Base-by-base conservation (phyloP, 495 filamentous ascomycete species). In the Parachaetomium inaequale region DNA sequence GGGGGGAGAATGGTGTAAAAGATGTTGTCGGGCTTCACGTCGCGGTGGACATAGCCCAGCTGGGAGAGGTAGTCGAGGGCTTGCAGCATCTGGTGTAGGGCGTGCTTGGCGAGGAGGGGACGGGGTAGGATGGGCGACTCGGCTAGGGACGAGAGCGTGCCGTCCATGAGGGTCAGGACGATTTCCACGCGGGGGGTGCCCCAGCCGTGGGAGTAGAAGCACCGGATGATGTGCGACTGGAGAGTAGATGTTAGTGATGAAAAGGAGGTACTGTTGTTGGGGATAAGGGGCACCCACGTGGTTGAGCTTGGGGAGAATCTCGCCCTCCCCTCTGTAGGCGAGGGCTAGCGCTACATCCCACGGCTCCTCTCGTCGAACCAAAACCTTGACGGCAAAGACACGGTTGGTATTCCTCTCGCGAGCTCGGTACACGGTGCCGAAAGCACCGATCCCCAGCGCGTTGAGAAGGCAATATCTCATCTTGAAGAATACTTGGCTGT, bases 21-120 rank as follows among this genome's bases (percentile, higher is more conserved):
- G 47, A 64, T 64, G 50, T 64, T 64, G 4, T 64, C 49, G 4
- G 62, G 62, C 29, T 64, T 64, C 8, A 64, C 15, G 40, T 64
- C 62, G 28, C 62, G 56, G 46, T 64, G 56, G 21, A 64, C 49
- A 17, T 40, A 15, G 14, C 45, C 43, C 15, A 21, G 62, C 3
- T 0, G 2, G 40, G 28, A 2, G 55, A 64, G 62, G 56, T 55
- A 59, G 40, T 26, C 55, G 38, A 64, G 62, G 21, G 55, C 62
- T 6, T 55, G 55, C 19, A 64, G 62, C 55, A 59, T 55, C 8
- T 64, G 56, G 38, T 42, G 28, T 23, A 64, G 21, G 38, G 43
- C 46, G 4, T 8, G 0, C 21, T 38, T 14, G 29, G 50, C 55
- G 5, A 64, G 21, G n/a, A 17, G 11, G 14, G 17, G 17, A 8